phyloP scores from a whole-genome alignment of 1,284 basidiomycete genomes.

The Cryptococcus sp. region DNA sequence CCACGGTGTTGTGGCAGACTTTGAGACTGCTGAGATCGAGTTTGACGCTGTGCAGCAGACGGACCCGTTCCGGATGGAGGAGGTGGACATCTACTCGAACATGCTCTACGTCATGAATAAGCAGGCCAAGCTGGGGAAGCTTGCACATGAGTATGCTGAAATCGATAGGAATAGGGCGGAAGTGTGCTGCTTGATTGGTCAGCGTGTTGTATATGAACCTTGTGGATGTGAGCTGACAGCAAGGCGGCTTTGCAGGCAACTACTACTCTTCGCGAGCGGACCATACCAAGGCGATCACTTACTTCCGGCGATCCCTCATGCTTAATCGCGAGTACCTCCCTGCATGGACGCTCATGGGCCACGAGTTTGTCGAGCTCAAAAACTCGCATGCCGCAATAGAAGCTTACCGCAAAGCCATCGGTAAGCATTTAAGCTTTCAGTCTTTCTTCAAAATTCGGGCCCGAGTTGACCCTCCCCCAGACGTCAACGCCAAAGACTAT shows the following conservation, averaged over 20 bases:
- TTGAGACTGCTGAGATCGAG: slow-evolving; percentile 72
- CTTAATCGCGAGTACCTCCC: slow-evolving; percentile 91
- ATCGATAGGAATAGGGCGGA: slow-evolving; percentile 88
- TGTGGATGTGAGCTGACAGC: neutral
- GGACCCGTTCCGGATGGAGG: slow-evolving; percentile 89
- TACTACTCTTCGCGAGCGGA: slow-evolving; percentile 91
- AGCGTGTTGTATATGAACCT: slow-evolving; percentile 31
- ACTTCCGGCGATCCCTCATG: slow-evolving; percentile 89
- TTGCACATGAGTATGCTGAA: slow-evolving; percentile 86
- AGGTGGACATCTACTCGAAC: slow-evolving; percentile 95
- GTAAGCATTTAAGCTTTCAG: slow-evolving; percentile 56
- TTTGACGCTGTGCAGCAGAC: slow-evolving; percentile 75
- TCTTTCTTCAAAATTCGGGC: neutral
- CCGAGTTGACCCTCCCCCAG: slow-evolving; percentile 48
- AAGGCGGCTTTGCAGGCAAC: slow-evolving; percentile 62
- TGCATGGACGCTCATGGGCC: slow-evolving; percentile 99
- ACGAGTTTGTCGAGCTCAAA: slow-evolving; percentile 98
- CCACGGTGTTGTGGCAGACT: slow-evolving; percentile 59
- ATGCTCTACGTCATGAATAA: slow-evolving; percentile 95
- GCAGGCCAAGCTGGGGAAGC: slow-evolving; percentile 76
- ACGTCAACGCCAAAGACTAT: slow-evolving; percentile 94
- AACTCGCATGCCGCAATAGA: slow-evolving; percentile 98
- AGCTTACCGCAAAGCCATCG: slow-evolving; percentile 90
- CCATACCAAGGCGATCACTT: slow-evolving; percentile 92
- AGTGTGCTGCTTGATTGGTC: slow-evolving; percentile 90